Percentiles rank a stretch among this genome's conserved stretches.
Evolutionary conservation across 2,329 filamentous ascomycete species (phyloP).

Genomic region (Cladosporium oxysporum): DNA sequence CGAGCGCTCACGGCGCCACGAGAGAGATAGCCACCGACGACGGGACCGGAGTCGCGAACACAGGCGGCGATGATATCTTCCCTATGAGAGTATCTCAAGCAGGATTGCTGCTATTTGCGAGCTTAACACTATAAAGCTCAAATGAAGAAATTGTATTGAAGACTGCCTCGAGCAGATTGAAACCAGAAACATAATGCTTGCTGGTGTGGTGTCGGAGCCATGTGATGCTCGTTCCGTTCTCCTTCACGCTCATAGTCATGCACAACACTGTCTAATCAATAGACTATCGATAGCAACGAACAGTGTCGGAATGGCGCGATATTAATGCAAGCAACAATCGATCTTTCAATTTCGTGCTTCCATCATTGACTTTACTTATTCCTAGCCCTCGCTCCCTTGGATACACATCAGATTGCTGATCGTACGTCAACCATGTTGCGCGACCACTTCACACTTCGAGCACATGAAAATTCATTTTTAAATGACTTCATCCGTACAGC

Average conservation of each 20-base stretch:
- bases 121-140: background rate
- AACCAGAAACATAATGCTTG: background rate
- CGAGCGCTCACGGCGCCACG: conserved; percentile 24
- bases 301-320: background rate
- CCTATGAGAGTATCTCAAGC: background rate
- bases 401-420: background rate
- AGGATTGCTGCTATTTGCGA: background rate
- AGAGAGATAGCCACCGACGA: conserved; percentile 28
- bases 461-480: background rate
- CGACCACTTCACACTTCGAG: background rate
- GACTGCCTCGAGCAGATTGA: background rate
- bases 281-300: background rate
- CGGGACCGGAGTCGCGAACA: conserved; percentile 25
- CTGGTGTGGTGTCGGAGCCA: background rate
- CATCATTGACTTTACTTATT: background rate
- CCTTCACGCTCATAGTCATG: background rate
- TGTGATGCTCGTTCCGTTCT: background rate
- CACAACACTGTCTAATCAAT: background rate
- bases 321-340: background rate
- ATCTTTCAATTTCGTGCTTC: background rate
- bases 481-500: background rate
- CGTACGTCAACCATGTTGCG: background rate
- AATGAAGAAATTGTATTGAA: background rate
- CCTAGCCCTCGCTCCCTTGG: background rate
- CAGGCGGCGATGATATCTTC: conserved; percentile 12